Base-by-base conservation (phyloP, 805 yeast species). In the Torulaspora gathmanii region DNA sequence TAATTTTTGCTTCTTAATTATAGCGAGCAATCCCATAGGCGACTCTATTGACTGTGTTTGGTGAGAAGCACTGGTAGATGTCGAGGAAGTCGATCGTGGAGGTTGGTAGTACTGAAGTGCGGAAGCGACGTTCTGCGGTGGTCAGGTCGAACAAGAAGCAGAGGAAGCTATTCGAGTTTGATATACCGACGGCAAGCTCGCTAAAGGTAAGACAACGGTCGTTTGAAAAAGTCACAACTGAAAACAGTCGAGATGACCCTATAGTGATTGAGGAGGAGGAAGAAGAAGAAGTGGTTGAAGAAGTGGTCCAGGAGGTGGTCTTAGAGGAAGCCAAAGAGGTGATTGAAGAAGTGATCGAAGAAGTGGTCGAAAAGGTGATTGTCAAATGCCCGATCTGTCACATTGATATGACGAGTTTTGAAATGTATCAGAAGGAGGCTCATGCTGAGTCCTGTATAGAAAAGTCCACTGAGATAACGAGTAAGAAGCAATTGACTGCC, bases 1-100 rank as follows among this genome's bases (percentile, higher is more conserved):
- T 33, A 78, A 70, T 67, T 87, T 83, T 59, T 87, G 95, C 60
- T 88, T 89, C 56, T 82, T 74, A 45, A 90, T 83, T 23, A 88
- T 82, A 1, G 87, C 77, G 13, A 89, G 67, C 2, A 89, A 74
- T 0, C 96, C 96, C 97, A 89, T 89, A 12, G n/a, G 23, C 19
- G 2, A 16, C 12, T 5, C 15, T 15, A 19, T 25, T n/a, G 19
- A 15, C 17, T 3, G 11, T n/a, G 10, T 15, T 12, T 19, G 28
- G 19, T 25, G 16, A 25, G 29, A n/a, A 33, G 30, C 17, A 15
- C 27, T 19, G 33, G 34, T 10, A 25, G 17, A 37, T 37, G 46
- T 11, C 35, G 16, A 42, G 33, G 33, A 50, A 44, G 37, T 50
- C 61, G 16, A 38, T 52, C 12, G 50, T 54, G n/a, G 48, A 55